Base-by-base conservation (phyloP, 441 rosid species). In the Erodium trifolium region DNA sequence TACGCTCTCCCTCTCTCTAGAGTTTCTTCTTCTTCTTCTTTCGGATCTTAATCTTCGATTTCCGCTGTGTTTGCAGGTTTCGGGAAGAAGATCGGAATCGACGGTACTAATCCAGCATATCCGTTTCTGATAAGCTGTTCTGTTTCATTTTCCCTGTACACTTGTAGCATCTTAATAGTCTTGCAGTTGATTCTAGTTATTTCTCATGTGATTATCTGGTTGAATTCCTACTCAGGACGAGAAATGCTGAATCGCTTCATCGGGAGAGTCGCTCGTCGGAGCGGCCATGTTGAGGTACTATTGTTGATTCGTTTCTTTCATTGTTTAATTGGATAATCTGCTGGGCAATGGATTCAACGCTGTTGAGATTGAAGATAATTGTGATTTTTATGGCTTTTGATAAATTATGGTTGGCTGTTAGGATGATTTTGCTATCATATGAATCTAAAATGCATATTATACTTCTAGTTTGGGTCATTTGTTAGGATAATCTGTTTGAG, bases 51-150 rank as follows among this genome's bases (percentile, higher is more conserved):
- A 55, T 55, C 62, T 55, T 55, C 11, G 5, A 5, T 17, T 17
- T 16, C 11, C 27, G 1, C 10, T 55, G 23, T 55, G 9, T 55
- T 17, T 55, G 27, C 27, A 55, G 62, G 62, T 55, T 55, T 55
- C 27, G 62, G 62, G 62, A 55, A 16, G 62, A 55, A 18, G 23
- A 55, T 55, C 62, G 62, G 62, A 17, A 16, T 55, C 62, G 62
- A 55, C 27, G 62, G 62, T 55, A 16, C 8, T 9, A 16, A 55
- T 14, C 27, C 5, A 34, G 37, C 37, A 34, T 3, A 23, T 23
- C 37, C 37, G 14, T 55, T 55, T 55, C 27, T 17, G 11, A 55
- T 55, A 16, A 5, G 16, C 5, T 17, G 8, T 16, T 6, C 16
- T 0, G 18, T 18, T 55, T 2, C 0, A 10, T 34, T 34, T 34